These are phyloP conservation scores for Vigna trinervia DNA, from an alignment of 306 rosid genomes.

Conservation along the genomic window DNA sequence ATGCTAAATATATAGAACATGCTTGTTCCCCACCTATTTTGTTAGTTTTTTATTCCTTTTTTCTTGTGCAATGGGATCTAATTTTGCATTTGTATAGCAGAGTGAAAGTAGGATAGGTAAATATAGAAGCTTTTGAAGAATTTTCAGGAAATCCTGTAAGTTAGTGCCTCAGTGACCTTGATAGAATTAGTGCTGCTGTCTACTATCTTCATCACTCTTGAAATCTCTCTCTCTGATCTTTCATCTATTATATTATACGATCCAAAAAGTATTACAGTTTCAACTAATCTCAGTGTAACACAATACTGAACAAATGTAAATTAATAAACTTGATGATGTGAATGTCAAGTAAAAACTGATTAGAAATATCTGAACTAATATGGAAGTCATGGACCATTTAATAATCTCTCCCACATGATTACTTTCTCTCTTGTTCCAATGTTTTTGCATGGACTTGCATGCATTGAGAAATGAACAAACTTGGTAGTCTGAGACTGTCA, in stretches of 20 bases:
- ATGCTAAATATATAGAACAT: constrained; percentile 42
- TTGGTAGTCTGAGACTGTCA: not conserved
- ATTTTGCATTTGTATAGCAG: constrained; percentile 74
- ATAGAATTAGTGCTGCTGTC: constrained; percentile 7
- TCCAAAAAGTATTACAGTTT: too few species aligned
- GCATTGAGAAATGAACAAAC: constrained; percentile 42
- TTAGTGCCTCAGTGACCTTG: constrained; percentile 35
- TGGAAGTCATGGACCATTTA: not conserved
- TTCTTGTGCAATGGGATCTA: constrained; percentile 47
- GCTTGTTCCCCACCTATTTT: constrained; percentile 43
- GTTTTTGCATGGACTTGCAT: constrained; percentile 40
- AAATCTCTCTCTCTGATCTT: not conserved
- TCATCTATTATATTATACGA: too few species aligned
- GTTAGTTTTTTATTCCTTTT: constrained; percentile 42
- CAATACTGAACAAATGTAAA: too few species aligned
- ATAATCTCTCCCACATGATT: not conserved
- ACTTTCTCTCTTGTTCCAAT: constrained; percentile 5
- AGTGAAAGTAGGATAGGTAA: constrained; percentile 50
- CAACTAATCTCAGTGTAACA: too few species aligned
- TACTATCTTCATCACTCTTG: constrained; percentile 23
- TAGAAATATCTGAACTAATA: not conserved
- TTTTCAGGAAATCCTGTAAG: constrained; percentile 55
- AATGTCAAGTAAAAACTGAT: not conserved
- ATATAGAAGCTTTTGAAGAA: constrained; percentile 53
- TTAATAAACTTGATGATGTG: too few species aligned